Evolutionary conservation across 2,329 filamentous ascomycete genomes (phyloP).

Genomic region (Monosporascus sp.): DNA sequence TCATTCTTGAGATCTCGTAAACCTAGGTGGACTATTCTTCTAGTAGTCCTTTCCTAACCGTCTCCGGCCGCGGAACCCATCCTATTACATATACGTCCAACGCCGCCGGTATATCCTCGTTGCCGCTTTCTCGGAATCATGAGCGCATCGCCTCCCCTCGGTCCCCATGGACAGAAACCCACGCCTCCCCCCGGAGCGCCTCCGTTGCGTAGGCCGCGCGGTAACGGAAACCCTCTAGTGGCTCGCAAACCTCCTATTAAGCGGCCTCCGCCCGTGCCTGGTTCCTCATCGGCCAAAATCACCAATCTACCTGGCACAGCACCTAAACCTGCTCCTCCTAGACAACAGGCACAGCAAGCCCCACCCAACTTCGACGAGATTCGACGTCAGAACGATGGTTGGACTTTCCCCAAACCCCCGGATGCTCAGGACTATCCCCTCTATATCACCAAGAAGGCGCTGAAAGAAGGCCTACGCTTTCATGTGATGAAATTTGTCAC

Average conservation of each 20-base stretch:
- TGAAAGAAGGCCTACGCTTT: slow-evolving; percentile 75
- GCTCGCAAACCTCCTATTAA: slow-evolving; percentile 49
- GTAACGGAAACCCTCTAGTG: slow-evolving; percentile 56
- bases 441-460: slow-evolving; percentile 73
- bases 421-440: slow-evolving; percentile 55
- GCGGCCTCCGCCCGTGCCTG: slow-evolving; percentile 28
- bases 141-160: slow-evolving; percentile 38
- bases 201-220: slow-evolving; percentile 37
- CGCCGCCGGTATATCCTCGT: neutral
- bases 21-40: neutral
- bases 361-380: slow-evolving; percentile 34
- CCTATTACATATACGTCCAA: neutral
- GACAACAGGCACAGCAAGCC: slow-evolving; percentile 20
- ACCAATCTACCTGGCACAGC: slow-evolving; percentile 6
- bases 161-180: slow-evolving; percentile 39
- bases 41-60: neutral
- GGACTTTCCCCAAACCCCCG: slow-evolving; percentile 47
- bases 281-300: slow-evolving; percentile 21
- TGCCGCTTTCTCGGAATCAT: slow-evolving; percentile 18
- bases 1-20: neutral
- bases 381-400: slow-evolving; percentile 48
- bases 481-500: slow-evolving; percentile 74
- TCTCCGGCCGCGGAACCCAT: neutral
- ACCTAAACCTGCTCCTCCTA: slow-evolving; percentile 11
- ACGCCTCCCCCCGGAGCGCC: slow-evolving; percentile 40